Percentiles rank a stretch among this genome's conserved stretches.
These are phyloP conservation scores for Immersiella caudata DNA, from an alignment of 495 filamentous ascomycete species.

Conservation along the genomic window DNA sequence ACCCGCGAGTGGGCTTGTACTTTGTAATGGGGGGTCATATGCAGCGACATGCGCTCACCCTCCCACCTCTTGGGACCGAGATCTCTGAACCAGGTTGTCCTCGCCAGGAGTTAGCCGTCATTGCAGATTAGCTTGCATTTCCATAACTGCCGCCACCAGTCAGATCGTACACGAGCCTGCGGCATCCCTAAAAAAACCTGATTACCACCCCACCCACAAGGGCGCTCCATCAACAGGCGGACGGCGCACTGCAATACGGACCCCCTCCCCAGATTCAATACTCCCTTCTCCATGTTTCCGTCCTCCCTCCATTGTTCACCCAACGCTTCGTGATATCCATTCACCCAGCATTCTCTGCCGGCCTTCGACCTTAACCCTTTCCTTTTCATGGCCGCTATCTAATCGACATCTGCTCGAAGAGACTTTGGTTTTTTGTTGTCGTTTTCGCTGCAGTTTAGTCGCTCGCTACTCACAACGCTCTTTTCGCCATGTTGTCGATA, in stretches of 20 bases:
- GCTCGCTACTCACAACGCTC: slow-evolving; percentile 19
- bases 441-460: slow-evolving; percentile 20
- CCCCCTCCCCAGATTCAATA: background rate
- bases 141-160: background rate
- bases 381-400: slow-evolving; percentile 22
- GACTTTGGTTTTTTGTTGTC: slow-evolving; percentile 22
- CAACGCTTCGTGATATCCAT: slow-evolving; percentile 3
- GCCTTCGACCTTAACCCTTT: slow-evolving; percentile 1
- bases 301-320: slow-evolving; percentile 1
- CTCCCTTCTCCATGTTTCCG: background rate
- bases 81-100: slow-evolving; percentile 4
- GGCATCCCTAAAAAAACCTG: slow-evolving; percentile 11
- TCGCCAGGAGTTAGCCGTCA: slow-evolving; percentile 8
- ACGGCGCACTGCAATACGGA: background rate
- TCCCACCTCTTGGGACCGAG: slow-evolving; percentile 3
- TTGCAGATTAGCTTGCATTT: background rate
- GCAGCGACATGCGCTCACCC: slow-evolving; percentile 9
- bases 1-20: background rate
- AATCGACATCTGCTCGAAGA: slow-evolving; percentile 16
- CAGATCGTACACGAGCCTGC: slow-evolving; percentile 7
- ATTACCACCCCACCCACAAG: slow-evolving; percentile 14
- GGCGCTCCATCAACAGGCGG: slow-evolving; percentile 6
- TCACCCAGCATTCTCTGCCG: background rate
- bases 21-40: slow-evolving; percentile 11
- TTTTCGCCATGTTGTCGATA: slow-evolving; percentile 28